A percentile compares a stretch with the other conserved stretches of the same genome.
Conservation (phyloP, 805 yeast species). For the Yamadazyma olivae region DNA sequence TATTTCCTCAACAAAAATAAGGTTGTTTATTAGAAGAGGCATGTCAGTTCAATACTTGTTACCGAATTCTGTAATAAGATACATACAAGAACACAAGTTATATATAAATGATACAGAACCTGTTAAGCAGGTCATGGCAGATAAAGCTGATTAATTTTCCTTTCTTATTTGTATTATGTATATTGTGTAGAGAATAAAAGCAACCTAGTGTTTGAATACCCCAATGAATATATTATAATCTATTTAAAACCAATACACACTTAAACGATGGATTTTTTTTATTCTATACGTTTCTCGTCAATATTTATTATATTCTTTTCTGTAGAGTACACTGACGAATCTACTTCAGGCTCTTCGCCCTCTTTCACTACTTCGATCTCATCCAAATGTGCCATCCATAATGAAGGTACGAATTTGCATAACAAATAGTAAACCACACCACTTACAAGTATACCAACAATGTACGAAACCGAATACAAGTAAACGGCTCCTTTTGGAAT, state of each 20-base stretch:
- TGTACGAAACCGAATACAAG: constrained; percentile 9
- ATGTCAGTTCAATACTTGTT: constrained; percentile 95
- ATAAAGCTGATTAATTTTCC: constrained; percentile 26
- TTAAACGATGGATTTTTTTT: no score
- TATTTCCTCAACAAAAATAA: constrained; percentile 90
- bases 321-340: no score
- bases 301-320: no score
- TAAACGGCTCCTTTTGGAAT: constrained; percentile 8
- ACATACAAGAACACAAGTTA: constrained; percentile 87
- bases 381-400: constrained; percentile 7
- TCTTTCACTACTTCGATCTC: background rate
- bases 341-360: no score
- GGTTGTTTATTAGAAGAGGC: constrained; percentile 87
- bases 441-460: constrained; percentile 6
- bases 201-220: no score
- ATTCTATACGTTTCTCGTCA: no score
- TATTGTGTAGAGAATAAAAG: no score
- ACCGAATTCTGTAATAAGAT: constrained; percentile 92
- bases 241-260: no score
- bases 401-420: constrained; percentile 3
- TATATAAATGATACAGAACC: constrained; percentile 89
- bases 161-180: no score
- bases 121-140: constrained; percentile 74
- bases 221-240: no score
- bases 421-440: constrained; percentile 6